Percentiles rank a stretch among this genome's conserved stretches.
phyloP scores from a whole-genome alignment of 495 filamentous ascomycete species.

The Aspergillus carlsbadensis region DNA sequence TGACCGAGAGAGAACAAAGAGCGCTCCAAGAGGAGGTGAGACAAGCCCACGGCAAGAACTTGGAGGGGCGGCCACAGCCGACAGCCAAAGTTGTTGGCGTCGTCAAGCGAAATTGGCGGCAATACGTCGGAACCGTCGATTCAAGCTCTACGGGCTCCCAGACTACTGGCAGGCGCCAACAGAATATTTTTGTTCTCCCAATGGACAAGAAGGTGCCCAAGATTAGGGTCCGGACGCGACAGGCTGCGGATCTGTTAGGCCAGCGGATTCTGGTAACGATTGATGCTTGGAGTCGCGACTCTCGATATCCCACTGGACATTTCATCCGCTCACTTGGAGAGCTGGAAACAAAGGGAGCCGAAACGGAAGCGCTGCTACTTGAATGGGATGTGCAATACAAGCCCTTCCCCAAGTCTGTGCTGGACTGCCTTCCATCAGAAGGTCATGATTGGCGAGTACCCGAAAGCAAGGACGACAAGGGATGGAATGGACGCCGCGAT shows the following conservation, averaged over 20 bases:
- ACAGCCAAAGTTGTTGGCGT: constrained; percentile 92
- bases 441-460: constrained; percentile 96
- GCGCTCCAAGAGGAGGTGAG: constrained; percentile 89
- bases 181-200: constrained; percentile 89
- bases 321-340: constrained; percentile 92
- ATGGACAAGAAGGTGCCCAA: constrained; percentile 98
- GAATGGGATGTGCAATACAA: constrained; percentile 98
- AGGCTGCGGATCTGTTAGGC: constrained; percentile 81
- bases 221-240: constrained; percentile 87
- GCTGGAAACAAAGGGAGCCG: constrained; percentile 89
- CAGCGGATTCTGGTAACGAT: constrained; percentile 94
- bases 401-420: constrained; percentile 90
- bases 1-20: constrained; percentile 81
- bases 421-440: constrained; percentile 88
- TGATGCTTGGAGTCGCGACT: constrained; percentile 91
- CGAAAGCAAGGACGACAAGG: constrained; percentile 66
- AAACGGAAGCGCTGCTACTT: constrained; percentile 90
- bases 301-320: constrained; percentile 88
- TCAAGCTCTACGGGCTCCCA: constrained; percentile 74
- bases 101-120: constrained; percentile 93
- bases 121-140: constrained; percentile 95
- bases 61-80: constrained; percentile 80
- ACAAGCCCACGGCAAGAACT: constrained; percentile 73
- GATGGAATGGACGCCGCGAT: constrained; percentile 83
- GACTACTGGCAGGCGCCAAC: constrained; percentile 75